Evolutionary conservation across 768 basidiomycete species (phyloP), one percentile per base, ranked within the genome.

Genomic region (Glaciozyma antarctica): DNA sequence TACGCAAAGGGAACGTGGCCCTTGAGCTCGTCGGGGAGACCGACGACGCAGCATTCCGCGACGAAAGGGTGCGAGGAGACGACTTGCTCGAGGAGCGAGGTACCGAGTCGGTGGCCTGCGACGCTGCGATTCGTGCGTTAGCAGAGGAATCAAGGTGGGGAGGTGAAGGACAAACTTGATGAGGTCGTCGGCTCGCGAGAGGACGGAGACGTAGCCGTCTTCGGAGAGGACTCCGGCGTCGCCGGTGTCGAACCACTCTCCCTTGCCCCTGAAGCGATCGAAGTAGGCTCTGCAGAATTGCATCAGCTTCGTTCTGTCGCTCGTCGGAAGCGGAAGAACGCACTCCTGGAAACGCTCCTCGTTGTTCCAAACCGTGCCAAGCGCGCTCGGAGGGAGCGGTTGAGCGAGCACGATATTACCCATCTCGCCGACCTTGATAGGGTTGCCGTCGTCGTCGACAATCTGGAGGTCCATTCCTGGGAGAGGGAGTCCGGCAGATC

Each of bases 11-110:
- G 60, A 12, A 52, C 49, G 24, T 61, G 60, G 15, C 58, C 58
- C 30, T 61, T 61, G 21, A 61, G 43, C 19, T 38, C 47, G 48
- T 61, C 60, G 13, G 60, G 60, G 10, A 48, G 43, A 41, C 60
- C 60, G 10, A 61, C 60, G 60, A 61, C 60, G 32, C 60, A 61
- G 52, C 60, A 61, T 52, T 61, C 60, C 5, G 49, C 47, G 32
- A 61, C 52, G 60, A 32, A 28, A 8, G 47, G 48, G 32, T 61
- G 60, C 28, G 34, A 32, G 28, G 41, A 24, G 41, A 61, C 52
- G 48, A 61, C 60, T 38, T 61, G 60, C 60, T 61, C 60, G 16
- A 61, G 19, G 16, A 61, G 52, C 7, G 24, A 21, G 13, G 60
- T 61, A 9, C 49, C 38, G 21, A 61, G 60, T 24, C 60, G 60